Conservation (phyloP, 2,329 filamentous ascomycete species). For the Cryphonectria radicalis region DNA sequence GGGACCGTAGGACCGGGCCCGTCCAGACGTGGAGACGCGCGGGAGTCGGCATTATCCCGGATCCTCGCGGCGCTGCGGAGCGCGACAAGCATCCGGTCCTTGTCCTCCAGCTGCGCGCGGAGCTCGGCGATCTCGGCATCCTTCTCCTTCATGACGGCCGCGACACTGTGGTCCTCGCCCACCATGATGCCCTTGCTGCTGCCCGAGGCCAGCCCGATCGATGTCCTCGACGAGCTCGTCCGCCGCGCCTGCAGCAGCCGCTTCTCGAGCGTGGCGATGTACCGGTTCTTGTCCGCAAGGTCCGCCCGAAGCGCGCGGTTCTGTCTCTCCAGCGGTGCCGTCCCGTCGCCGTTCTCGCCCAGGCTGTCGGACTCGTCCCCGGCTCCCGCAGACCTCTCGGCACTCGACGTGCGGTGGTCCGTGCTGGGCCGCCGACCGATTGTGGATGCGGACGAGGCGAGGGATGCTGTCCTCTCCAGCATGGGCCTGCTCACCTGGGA, state of each 20-base stretch:
- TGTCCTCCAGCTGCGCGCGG: constrained; percentile 88
- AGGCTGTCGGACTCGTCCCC: constrained; percentile 70
- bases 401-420: constrained; percentile 49
- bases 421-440: constrained; percentile 57
- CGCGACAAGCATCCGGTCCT: constrained; percentile 89
- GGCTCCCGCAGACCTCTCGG: constrained; percentile 46
- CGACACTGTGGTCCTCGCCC: constrained; percentile 78
- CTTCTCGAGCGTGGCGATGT: constrained; percentile 92
- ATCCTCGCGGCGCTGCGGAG: constrained; percentile 84
- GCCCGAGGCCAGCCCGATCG: constrained; percentile 69
- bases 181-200: constrained; percentile 67
- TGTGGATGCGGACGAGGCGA: constrained; percentile 66
- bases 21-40: constrained; percentile 41
- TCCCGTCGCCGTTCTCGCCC: constrained; percentile 86
- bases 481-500: constrained; percentile 57
- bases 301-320: constrained; percentile 94
- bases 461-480: constrained; percentile 68
- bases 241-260: constrained; percentile 86
- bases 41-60: constrained; percentile 69
- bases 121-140: constrained; percentile 91
- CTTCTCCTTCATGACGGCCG: constrained; percentile 79
- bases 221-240: constrained; percentile 86
- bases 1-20: constrained; percentile 17
- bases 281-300: constrained; percentile 93
- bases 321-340: constrained; percentile 80